Conservation (phyloP, 2,329 filamentous ascomycete species). For the Claviceps sp. region DNA sequence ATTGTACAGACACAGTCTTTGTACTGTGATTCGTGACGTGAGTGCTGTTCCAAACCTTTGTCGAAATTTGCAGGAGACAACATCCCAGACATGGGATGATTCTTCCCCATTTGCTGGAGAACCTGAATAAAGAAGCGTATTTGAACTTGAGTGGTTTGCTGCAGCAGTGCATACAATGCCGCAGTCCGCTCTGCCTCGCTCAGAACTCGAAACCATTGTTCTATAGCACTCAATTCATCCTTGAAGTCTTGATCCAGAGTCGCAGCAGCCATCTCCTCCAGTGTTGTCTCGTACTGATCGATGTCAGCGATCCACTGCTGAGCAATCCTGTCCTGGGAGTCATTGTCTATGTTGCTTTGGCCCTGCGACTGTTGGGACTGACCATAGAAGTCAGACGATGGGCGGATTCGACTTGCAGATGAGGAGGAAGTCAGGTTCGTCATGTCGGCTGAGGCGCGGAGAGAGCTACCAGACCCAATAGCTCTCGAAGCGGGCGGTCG, state of each 20-base stretch:
- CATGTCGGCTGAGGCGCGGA: conserved; percentile 94
- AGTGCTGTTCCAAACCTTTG: conserved; percentile 51
- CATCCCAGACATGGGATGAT: conserved; percentile 90
- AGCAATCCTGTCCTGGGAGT: conserved; percentile 82
- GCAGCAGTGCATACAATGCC: conserved; percentile 83
- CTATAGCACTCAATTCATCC: conserved; percentile 94
- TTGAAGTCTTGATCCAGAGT: conserved; percentile 99
- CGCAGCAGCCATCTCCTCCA: conserved; percentile 97
- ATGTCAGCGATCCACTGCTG: conserved; percentile 99
- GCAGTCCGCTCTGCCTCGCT: conserved; percentile 95
- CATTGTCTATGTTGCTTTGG: conserved; percentile 56
- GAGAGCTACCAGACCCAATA: conserved; percentile 66
- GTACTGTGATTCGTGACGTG: not conserved
- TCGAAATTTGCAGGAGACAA: conserved; percentile 93
- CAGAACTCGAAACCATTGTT: conserved; percentile 97
- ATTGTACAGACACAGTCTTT: conserved; percentile 6
- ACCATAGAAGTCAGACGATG: conserved; percentile 89
- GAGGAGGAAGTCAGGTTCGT: conserved; percentile 59
- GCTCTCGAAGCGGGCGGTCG: conserved; percentile 70
- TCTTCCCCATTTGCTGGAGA: conserved; percentile 97
- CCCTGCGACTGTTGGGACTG: conserved; percentile 55
- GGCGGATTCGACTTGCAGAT: conserved; percentile 68
- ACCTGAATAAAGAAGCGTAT: conserved; percentile 99
- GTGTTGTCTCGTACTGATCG: conserved; percentile 94
- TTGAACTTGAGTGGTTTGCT: conserved; percentile 98